These are phyloP conservation scores for Tylopilus sp. DNA, from an alignment of 1,284 basidiomycete genomes.

Conservation along the genomic window DNA sequence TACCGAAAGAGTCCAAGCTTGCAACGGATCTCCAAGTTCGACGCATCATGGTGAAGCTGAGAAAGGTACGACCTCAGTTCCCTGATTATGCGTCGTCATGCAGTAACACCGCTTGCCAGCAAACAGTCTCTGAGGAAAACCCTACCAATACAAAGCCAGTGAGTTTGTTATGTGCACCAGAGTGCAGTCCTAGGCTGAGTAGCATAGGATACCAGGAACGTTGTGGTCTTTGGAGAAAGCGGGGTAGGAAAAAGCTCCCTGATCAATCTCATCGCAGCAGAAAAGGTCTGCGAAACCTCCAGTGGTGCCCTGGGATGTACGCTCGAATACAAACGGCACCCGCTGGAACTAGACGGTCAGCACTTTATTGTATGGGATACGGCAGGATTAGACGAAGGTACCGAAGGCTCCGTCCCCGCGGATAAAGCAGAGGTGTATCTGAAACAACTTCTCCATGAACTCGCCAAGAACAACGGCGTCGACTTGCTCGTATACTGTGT, in stretches of 20 bases:
- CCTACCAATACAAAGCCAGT: constrained; percentile 4
- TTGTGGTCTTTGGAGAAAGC: constrained; percentile 28
- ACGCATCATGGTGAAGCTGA: constrained; percentile 3
- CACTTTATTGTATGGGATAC: constrained; percentile 26
- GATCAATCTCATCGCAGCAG: constrained; percentile 21
- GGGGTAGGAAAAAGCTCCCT: constrained; percentile 31
- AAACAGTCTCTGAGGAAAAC: constrained; percentile 3
- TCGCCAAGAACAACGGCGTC: constrained; percentile 19
- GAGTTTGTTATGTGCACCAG: not conserved
- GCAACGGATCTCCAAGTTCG: not conserved
- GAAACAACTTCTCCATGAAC: constrained; percentile 27
- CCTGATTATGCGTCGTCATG: not conserved
- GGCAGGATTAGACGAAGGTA: constrained; percentile 29
- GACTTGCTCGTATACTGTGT: constrained; percentile 30
- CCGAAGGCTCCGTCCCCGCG: constrained; percentile 24
- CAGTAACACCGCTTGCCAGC: constrained; percentile 15
- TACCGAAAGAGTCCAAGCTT: not conserved
- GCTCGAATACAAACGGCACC: constrained; percentile 15
- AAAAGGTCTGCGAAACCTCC: constrained; percentile 19
- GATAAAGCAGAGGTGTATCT: constrained; percentile 27
- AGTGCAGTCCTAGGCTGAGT: not conserved
- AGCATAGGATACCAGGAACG: constrained; percentile 20
- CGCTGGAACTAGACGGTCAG: constrained; percentile 11
- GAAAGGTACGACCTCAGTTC: constrained; percentile 16
- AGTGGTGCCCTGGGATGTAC: constrained; percentile 28